Base-by-base conservation (phyloP, 208 protist species). In the Leishmania tropica region DNA sequence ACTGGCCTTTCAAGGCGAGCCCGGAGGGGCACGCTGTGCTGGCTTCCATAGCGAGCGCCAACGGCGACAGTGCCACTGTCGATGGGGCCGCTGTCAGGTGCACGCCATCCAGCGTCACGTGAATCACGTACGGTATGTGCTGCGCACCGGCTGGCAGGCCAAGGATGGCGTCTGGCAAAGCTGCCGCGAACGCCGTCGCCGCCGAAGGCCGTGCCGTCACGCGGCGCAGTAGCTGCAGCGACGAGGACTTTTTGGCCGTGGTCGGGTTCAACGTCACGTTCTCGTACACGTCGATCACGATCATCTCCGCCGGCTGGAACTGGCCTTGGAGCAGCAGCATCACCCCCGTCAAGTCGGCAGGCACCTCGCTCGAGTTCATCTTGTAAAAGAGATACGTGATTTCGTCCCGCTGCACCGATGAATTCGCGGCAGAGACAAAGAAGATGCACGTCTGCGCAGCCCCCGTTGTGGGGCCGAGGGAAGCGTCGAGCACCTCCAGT, bases 1-100 rank as follows among this genome's bases (percentile, higher is more conserved):
- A 91, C 42, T 60, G 8, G 3, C 42, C 76, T 5, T 64, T 24
- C 82, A 88, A 91, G 77, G 83, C 89, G 53, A 87, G 87, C 13
- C 90, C 88, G 28, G 87, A 93, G 4, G 80, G 51, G 83, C 92
- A 96, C 24, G 54, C 70, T 2, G 42, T 75, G 81, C 89, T 91
- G 21, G 73, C 42, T 64, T 72, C 40, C 92, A 96, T 96, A 45
- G 86, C 79, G 11, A 90, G 71, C 21, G 90, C 56, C 10, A 96
- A 83, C 2, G 91, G 88, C 17, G 92, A 96, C 42, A 96, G 85
- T 17, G 89, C 87, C n/a, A 93, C 80, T 40, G 13, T 53, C 40
- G 77, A 76, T 6, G 92, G 90, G 24, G 58, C 21, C 31, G 83
- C 80, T 1, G 80, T 80, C 45, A 92, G 79, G 10, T 72, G 78